Percentiles rank a stretch among this genome's conserved stretches.
These are phyloP conservation scores for Odonthalia washingtoniensis DNA, from an alignment of 31 red algal species.

Conservation along the genomic window DNA sequence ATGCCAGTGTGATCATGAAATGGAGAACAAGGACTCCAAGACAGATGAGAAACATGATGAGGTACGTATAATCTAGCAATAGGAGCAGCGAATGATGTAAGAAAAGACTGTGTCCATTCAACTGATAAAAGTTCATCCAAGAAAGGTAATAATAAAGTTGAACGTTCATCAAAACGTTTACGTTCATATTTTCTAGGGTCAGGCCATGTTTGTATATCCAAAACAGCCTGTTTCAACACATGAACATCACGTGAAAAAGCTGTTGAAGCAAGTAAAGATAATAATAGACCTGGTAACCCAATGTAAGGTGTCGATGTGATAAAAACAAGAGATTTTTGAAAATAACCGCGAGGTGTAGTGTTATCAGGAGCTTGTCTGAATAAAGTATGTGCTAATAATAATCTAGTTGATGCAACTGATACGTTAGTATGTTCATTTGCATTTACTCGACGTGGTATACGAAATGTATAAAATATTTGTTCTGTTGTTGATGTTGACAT, in stretches of 20 bases:
- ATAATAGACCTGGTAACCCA: conserved; percentile 26
- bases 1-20: neutral
- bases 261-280: conserved; percentile 30
- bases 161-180: neutral
- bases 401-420: neutral
- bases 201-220: conserved; percentile 44
- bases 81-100: conserved; percentile 51
- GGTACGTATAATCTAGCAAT: conserved; percentile 8
- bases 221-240: conserved; percentile 32
- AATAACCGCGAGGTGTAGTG: conserved; percentile 42
- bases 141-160: conserved; percentile 17
- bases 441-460: conserved; percentile 13
- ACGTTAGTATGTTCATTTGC: neutral
- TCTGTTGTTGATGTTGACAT: conserved; percentile 34
- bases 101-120: conserved; percentile 24
- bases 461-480: conserved; percentile 56
- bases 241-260: conserved; percentile 38
- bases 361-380: conserved; percentile 56
- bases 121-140: conserved; percentile 13
- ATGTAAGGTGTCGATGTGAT: conserved; percentile 48
- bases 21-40: too few species aligned
- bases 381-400: conserved; percentile 52
- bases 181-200: too few species aligned
- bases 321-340: conserved; percentile 62
- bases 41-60: too few species aligned